phyloP scores from a whole-genome alignment of 495 filamentous ascomycete genomes.

The Penicillium waksmanii region DNA sequence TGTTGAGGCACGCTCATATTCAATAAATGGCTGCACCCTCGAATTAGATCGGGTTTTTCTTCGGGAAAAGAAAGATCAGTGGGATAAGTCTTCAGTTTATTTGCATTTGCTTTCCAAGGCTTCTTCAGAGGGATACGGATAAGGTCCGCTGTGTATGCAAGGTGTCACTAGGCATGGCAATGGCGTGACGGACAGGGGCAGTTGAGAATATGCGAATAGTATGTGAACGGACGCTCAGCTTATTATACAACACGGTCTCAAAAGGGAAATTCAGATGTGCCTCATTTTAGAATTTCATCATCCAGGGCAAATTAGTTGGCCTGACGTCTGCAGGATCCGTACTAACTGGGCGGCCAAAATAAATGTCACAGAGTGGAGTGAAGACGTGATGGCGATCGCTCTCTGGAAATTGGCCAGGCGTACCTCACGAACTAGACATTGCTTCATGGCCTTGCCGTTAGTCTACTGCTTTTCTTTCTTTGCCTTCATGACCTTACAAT shows the following conservation, averaged over 20 bases:
- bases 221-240: not conserved
- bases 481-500: no score
- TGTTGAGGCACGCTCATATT: constrained; percentile 26
- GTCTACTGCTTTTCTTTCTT: no score
- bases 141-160: constrained; percentile 14
- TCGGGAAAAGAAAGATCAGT: not conserved
- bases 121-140: not conserved
- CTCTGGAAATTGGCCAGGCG: not conserved
- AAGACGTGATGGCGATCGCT: constrained; percentile 26
- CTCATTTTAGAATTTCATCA: not conserved
- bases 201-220: constrained; percentile 4
- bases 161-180: constrained; percentile 21
- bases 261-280: not conserved
- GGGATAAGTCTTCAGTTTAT: not conserved
- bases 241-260: not conserved
- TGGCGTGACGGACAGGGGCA: constrained; percentile 24
- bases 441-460: no score
- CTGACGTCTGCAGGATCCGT: not conserved
- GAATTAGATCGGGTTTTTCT: not conserved
- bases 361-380: constrained; percentile 29
- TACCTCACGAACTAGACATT: not conserved
- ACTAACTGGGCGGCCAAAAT: not conserved
- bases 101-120: not conserved
- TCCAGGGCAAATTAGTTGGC: not conserved
- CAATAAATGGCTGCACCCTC: not conserved